These are phyloP conservation scores for Casaregolazyma suthepensis DNA, from an alignment of 1,139 yeast species.

Conservation along the genomic window DNA sequence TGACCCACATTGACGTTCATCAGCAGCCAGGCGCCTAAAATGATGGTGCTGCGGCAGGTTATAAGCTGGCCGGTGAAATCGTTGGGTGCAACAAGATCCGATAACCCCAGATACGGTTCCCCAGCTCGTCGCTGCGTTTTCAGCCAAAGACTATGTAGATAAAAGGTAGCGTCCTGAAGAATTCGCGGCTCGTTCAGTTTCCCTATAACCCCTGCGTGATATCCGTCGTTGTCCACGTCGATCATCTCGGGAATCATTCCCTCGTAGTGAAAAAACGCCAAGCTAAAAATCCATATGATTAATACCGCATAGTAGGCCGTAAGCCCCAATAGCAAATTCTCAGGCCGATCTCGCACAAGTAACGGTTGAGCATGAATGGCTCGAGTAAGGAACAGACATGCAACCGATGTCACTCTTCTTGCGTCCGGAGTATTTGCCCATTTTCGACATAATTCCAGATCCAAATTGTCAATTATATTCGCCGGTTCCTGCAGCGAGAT, in stretches of 20 bases:
- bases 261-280: constrained; percentile 4
- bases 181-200: constrained; percentile 3
- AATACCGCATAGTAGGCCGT: constrained; percentile 26
- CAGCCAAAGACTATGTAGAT: constrained; percentile 19
- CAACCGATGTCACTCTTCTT: constrained; percentile 23
- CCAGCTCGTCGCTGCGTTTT: constrained; percentile 1
- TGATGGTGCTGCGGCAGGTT: constrained; percentile 11
- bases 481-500: constrained; percentile 5
- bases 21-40: constrained; percentile 18
- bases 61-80: neutral
- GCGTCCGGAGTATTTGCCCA: constrained; percentile 28
- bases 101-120: neutral
- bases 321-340: constrained; percentile 23
- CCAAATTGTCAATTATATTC: constrained; percentile 7
- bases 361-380: constrained; percentile 21
- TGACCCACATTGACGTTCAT: constrained; percentile 18
- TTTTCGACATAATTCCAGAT: constrained; percentile 16
- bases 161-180: constrained; percentile 20
- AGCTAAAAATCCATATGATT: constrained; percentile 24
- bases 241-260: constrained; percentile 3
- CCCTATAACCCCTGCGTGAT: constrained; percentile 1
- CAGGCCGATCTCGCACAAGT: constrained; percentile 17
- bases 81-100: neutral
- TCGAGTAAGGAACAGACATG: constrained; percentile 25
- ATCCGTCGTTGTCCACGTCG: constrained; percentile 2